Evolutionary conservation across 2,329 filamentous ascomycete genomes (phyloP), one percentile per base, ranked within the genome.

Genomic region (Penicillium glabrum): DNA sequence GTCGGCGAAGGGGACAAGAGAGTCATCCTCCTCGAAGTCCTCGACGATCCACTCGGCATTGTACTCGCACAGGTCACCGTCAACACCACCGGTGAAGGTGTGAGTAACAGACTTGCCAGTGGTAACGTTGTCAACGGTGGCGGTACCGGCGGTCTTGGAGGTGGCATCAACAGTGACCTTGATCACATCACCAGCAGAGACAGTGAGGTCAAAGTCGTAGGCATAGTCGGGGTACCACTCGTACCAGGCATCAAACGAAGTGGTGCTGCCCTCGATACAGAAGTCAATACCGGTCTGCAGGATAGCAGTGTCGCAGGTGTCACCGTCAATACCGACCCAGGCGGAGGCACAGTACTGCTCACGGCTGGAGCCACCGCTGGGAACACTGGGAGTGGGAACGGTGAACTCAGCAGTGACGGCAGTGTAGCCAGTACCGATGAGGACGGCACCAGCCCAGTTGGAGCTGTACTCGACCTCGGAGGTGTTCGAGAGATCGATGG

Each of bases 1-100:
- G 14, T 57, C 21, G n/a, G 41, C 55, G 33, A 57, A 54, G 14
- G 55, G 51, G 41, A 54, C 55, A 16, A 53, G 46, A 23, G 23
- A 21, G 26, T 19, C 23, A 31, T 41, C 14, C 35, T 35, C 37
- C 19, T 51, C 41, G 29, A 54, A 57, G n/a, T 57, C 55, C 46
- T 85, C 82, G 13, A 85, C 82, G 61, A 86, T 85, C 83, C 83
- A 86, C 69, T 86, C 83, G n/a, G 83, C 84, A 54, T 84, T 84
- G 61, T 75, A 78, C 70, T 82, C 75, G 72, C 82, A 83, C 3
- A 86, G 77, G 16, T 55, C 35, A 9, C 69, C 71, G 3, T 69
- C 70, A 2, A 68, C 67, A 52, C 79, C 68, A 59, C 67, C 71
- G 33, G 64, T 73, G 73, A 86, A 82, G 11, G 70, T 76, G 69